Base-by-base conservation (phyloP, 1,139 yeast genomes). In the Yamadazyma pseudoaaseri region DNA sequence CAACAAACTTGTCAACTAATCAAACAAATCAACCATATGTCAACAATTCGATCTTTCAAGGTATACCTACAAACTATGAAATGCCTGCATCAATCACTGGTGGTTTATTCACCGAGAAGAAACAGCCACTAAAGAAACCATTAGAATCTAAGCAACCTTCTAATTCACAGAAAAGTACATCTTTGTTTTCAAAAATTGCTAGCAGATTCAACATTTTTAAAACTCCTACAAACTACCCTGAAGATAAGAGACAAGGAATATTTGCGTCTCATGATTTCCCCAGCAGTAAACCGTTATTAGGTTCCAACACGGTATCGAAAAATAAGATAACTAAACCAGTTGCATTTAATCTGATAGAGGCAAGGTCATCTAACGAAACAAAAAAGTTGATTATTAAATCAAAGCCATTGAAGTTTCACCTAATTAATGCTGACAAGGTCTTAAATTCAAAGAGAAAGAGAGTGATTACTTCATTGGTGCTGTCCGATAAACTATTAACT, bases 341-440 rank as follows among this genome's bases (percentile, higher is more conserved):
- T 4, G 31, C 37, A 15, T 33, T 39, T 18, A 34, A 36, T 15
- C 43, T 37, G 36, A 35, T 43, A 12, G 42, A 40, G 27, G 30
- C 44, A 9, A 31, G 47, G 24, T 37, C 44, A 6, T 34, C 46
- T 7, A 41, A 38, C 24, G 48, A 44, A 14, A 54, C 67, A 38
- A 67, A 62, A 37, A 57, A 62, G 34, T 51, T 70, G 29, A 58
- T 68, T 2, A 64, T 70, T 28, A 66, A 65, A 33, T 57, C 71
- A 3, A 67, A 66, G 36, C 76, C 75, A 1, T 47, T 59, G 31
- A 67, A 66, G 34, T 70, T 58, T 41, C 74, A 70, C 38, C 44
- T 67, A 31, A 70, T 70, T 27, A 63, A 70, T 44, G 71, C 74
- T 1, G 68, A 70, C 40, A 63, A 60, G 31, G 73, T 70, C 0